A percentile compares a stretch with the other conserved stretches of the same genome.
Conservation (phyloP, 2,329 filamentous ascomycete species). For the Chaetomium sp. region DNA sequence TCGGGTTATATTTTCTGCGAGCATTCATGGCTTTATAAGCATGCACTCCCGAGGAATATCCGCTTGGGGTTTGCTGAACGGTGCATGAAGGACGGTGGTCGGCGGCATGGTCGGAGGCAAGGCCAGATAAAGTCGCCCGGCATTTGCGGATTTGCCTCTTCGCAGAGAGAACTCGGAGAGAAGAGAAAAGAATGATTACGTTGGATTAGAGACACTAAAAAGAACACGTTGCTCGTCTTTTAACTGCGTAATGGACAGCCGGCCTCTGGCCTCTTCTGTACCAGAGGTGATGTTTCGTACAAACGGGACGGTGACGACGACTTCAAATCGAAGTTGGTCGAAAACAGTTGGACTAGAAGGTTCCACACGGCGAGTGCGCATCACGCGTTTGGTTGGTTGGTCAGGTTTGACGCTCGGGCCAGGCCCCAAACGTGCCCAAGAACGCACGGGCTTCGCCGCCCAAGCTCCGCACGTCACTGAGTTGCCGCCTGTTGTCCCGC, state of each 20-base stretch:
- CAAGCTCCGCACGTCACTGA: constrained; percentile 39
- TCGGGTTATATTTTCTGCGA: background rate
- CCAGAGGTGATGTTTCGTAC: no score
- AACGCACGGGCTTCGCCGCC: constrained; percentile 36
- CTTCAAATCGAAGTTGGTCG: constrained; percentile 16
- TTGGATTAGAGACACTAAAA: background rate
- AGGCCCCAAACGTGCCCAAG: constrained; percentile 27
- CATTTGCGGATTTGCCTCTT: background rate
- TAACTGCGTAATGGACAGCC: background rate
- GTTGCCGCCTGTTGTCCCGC: constrained; percentile 36
- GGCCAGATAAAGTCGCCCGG: background rate
- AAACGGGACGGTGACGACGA: background rate
- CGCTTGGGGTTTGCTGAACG: background rate
- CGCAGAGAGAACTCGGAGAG: background rate
- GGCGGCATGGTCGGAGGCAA: background rate
- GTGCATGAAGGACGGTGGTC: background rate
- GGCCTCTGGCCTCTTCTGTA: background rate
- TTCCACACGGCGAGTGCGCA: constrained; percentile 19
- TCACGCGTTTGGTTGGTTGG: constrained; percentile 11
- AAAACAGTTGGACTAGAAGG: constrained; percentile 30
- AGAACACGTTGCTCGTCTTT: background rate
- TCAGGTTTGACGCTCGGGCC: constrained; percentile 23
- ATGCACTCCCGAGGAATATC: background rate
- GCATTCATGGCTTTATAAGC: background rate
- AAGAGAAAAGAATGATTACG: background rate